A percentile compares a stretch with the other conserved stretches of the same genome.
Conservation (phyloP, 2,329 filamentous ascomycete species). For the Paracoccidioides brasiliensis region DNA sequence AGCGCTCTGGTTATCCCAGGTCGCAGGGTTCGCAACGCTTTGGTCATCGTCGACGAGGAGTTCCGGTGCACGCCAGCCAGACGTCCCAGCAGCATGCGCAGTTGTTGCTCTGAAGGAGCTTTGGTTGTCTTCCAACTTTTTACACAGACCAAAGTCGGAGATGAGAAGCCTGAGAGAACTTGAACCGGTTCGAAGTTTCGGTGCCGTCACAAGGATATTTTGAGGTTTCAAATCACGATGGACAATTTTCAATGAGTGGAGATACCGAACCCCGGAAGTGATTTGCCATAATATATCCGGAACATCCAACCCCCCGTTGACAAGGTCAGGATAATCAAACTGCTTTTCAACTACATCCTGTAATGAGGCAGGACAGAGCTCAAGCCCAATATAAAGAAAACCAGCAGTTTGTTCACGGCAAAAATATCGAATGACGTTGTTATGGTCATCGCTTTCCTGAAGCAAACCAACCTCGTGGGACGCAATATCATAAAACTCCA, state of each 20-base stretch:
- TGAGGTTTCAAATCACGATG: slow-evolving; percentile 96
- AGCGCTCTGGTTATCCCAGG: slow-evolving; percentile 24
- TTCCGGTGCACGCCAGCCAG: slow-evolving; percentile 93
- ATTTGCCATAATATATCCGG: slow-evolving; percentile 78
- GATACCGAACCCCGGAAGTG: slow-evolving; percentile 71
- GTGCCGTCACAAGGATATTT: slow-evolving; percentile 74
- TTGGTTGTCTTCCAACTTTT: slow-evolving; percentile 88
- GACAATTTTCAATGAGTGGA: slow-evolving; percentile 86
- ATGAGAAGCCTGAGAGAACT: slow-evolving; percentile 76
- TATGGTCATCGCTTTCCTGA: slow-evolving; percentile 87
- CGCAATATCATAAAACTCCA: slow-evolving; percentile 90
- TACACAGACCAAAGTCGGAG: slow-evolving; percentile 94
- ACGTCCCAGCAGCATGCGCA: slow-evolving; percentile 81
- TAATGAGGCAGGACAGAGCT: slow-evolving; percentile 84
- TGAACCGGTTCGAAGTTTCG: slow-evolving; percentile 38
- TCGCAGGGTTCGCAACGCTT: slow-evolving; percentile 24
- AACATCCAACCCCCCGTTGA: slow-evolving; percentile 53
- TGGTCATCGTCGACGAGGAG: slow-evolving; percentile 69
- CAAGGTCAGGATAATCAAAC: slow-evolving; percentile 51
- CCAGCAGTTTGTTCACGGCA: slow-evolving; percentile 77
- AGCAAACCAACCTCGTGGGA: slow-evolving; percentile 84
- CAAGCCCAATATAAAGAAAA: slow-evolving; percentile 91
- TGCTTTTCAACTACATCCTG: slow-evolving; percentile 81
- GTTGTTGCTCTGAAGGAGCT: slow-evolving; percentile 92
- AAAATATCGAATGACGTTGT: slow-evolving; percentile 93